Conservation (phyloP, 768 basidiomycete genomes). For the Calocybe indica region DNA sequence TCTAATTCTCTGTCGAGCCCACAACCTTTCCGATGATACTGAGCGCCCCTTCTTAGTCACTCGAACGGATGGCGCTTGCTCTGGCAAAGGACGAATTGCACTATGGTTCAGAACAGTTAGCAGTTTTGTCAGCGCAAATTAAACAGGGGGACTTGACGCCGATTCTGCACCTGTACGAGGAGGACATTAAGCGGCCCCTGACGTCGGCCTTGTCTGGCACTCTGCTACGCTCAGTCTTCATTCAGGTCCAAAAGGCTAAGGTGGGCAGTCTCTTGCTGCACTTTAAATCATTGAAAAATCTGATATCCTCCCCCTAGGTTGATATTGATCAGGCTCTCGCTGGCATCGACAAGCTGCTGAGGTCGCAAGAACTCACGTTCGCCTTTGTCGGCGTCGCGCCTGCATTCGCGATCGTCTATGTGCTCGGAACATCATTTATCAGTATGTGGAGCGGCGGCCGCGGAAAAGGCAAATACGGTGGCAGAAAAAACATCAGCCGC, state of each 20-base stretch:
- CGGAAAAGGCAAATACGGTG: conserved; percentile 51
- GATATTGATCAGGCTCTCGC: conserved; percentile 87
- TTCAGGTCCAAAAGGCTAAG: conserved; percentile 96
- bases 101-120: conserved; percentile 60
- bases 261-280: conserved; percentile 25
- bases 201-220: conserved; percentile 77
- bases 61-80: conserved; percentile 88
- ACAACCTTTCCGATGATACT: background rate
- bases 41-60: conserved; percentile 45
- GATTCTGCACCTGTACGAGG: conserved; percentile 83
- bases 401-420: conserved; percentile 74
- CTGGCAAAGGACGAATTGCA: conserved; percentile 78
- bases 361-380: conserved; percentile 92
- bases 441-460: conserved; percentile 44
- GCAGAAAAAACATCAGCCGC: conserved; percentile 42
- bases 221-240: conserved; percentile 76
- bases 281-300: background rate
- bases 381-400: conserved; percentile 97
- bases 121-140: conserved; percentile 57
- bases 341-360: conserved; percentile 91
- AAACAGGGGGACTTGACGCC: conserved; percentile 80
- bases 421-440: conserved; percentile 46
- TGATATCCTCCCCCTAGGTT: conserved; percentile 45
- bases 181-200: conserved; percentile 85
- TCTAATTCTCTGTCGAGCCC: background rate